These are phyloP conservation scores for Fusarium haematococcum DNA, from an alignment of 2,329 filamentous ascomycete species.

Conservation along the genomic window DNA sequence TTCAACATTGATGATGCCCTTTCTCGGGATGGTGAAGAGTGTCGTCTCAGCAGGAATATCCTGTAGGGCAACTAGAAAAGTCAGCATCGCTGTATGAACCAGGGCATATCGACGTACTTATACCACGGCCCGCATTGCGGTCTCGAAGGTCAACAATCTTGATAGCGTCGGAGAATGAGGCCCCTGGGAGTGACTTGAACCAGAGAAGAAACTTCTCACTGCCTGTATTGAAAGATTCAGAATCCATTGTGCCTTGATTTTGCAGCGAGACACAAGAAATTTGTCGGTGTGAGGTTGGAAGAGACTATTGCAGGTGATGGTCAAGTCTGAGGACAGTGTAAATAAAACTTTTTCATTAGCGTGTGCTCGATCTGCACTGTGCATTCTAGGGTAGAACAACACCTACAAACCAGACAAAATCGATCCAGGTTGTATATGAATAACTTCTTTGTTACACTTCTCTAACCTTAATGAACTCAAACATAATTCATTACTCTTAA, in stretches of 20 bases:
- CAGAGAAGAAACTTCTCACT: constrained; percentile 63
- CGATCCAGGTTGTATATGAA: neutral
- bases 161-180: constrained; percentile 65
- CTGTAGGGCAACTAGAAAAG: constrained; percentile 77
- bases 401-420: neutral
- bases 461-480: neutral
- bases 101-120: constrained; percentile 54
- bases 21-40: constrained; percentile 83
- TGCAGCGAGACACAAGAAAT: neutral
- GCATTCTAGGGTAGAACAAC: constrained; percentile 1
- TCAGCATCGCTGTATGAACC: constrained; percentile 4
- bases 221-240: constrained; percentile 54
- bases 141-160: constrained; percentile 64
- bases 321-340: constrained; percentile 4
- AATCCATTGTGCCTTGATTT: constrained; percentile 11
- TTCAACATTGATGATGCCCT: constrained; percentile 75
- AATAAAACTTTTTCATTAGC: constrained; percentile 31
- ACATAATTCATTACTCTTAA: neutral
- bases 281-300: neutral
- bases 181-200: constrained; percentile 65
- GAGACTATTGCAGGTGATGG: neutral
- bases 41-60: constrained; percentile 80
- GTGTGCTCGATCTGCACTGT: neutral
- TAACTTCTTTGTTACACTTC: neutral
- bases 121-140: constrained; percentile 66